Percentiles rank a stretch among this genome's conserved stretches.
phyloP scores from a whole-genome alignment of 805 yeast species.

The Zygosaccharomyces bisporus region DNA sequence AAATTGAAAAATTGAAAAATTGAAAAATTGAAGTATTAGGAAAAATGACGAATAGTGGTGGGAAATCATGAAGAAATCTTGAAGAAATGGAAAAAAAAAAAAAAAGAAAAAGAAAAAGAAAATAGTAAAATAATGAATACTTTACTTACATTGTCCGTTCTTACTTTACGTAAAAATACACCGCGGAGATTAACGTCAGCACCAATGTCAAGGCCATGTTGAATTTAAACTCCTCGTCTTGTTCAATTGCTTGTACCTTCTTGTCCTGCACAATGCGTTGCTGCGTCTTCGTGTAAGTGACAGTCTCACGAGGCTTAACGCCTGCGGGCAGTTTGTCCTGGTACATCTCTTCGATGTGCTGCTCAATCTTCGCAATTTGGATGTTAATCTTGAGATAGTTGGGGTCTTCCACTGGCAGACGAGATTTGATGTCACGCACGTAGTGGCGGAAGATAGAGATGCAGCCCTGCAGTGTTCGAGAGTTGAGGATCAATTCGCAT shows the following conservation, averaged over 20 bases:
- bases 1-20: no score
- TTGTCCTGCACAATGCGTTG: constrained; percentile 44
- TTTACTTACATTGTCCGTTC: neutral
- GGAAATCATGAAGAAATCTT: no score
- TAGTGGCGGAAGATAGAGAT: constrained; percentile 73
- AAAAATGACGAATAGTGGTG: no score
- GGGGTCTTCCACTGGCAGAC: constrained; percentile 77
- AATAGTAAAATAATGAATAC: no score
- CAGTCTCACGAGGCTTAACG: constrained; percentile 40
- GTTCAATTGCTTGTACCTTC: constrained; percentile 21
- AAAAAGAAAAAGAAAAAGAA: neutral
- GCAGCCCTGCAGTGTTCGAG: constrained; percentile 73
- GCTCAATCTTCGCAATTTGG: constrained; percentile 84
- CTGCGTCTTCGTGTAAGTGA: constrained; percentile 39
- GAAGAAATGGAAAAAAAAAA: no score
- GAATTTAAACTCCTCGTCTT: constrained; percentile 30
- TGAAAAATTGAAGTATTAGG: no score
- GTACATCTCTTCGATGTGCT: constrained; percentile 73
- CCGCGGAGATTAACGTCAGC: constrained; percentile 21
- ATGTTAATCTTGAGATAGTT: constrained; percentile 80
- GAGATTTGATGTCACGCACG: constrained; percentile 70
- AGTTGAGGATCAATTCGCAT: constrained; percentile 64
- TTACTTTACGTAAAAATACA: constrained; percentile 12
- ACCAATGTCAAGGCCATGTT: constrained; percentile 24
- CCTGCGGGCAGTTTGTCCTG: constrained; percentile 61